A percentile compares a stretch with the other conserved stretches of the same genome.
These are phyloP conservation scores for Panaeolus cyanescens DNA, from an alignment of 768 basidiomycete species.

Conservation along the genomic window DNA sequence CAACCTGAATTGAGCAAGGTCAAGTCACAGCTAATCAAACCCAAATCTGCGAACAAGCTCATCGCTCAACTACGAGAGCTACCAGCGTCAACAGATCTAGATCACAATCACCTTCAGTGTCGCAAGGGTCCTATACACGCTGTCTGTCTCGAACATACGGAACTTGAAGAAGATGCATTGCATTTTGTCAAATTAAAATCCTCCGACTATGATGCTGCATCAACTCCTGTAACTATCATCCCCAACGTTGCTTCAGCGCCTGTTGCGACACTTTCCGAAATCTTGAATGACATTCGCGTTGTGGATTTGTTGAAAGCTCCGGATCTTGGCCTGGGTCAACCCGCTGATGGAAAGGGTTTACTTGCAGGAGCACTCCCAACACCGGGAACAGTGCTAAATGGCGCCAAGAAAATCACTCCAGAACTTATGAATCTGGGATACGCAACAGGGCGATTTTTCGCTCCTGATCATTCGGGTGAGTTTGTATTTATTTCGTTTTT, in stretches of 20 bases:
- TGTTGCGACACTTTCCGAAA: conserved; percentile 46
- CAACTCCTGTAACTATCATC: conserved; percentile 16
- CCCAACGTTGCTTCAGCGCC: conserved; percentile 50
- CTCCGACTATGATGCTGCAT: conserved; percentile 5
- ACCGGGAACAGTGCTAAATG: conserved; percentile 68
- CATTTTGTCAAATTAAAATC: conserved; percentile 52
- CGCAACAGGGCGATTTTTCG: conserved; percentile 65
- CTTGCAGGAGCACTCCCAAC: conserved; percentile 79
- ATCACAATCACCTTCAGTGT: conserved; percentile 5
- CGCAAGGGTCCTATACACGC: conserved; percentile 66
- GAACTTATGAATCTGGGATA: conserved; percentile 78
- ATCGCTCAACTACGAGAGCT: conserved; percentile 70
- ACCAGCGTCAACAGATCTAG: conserved; percentile 44
- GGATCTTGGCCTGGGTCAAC: conserved; percentile 72
- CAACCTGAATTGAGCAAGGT: conserved; percentile 61
- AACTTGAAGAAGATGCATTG: conserved; percentile 61
- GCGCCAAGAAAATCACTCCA: conserved; percentile 71
- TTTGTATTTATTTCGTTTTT: neutral
- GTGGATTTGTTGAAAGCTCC: conserved; percentile 61
- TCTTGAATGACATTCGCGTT: conserved; percentile 62
- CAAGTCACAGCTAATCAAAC: conserved; percentile 66
- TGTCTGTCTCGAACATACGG: conserved; percentile 67
- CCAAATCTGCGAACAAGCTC: conserved; percentile 69
- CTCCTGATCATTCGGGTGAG: conserved; percentile 66
- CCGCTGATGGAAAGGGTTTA: conserved; percentile 66